Conservation (phyloP, 108 stramenopile genomes). For the Cyclotella choctawhatcheeana region DNA sequence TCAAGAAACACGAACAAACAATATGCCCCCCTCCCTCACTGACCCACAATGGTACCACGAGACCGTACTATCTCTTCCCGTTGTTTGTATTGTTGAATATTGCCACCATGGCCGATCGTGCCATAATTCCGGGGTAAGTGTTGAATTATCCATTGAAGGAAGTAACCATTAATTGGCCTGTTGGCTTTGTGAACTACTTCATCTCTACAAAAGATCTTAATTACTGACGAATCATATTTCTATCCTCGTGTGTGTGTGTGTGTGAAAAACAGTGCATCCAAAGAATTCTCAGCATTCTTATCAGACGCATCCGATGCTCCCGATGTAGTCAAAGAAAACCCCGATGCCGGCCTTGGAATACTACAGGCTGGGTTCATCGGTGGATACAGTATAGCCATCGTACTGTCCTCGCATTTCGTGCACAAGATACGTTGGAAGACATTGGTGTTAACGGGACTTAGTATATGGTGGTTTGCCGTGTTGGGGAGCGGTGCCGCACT, state of each 20-base stretch:
- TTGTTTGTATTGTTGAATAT: slow-evolving; percentile 46
- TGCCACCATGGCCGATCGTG: slow-evolving; percentile 50
- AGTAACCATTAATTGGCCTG: no score
- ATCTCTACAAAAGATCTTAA: no score
- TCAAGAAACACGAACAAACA: background rate
- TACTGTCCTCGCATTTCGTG: slow-evolving; percentile 42
- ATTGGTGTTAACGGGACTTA: slow-evolving; percentile 33
- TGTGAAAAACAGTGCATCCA: no score
- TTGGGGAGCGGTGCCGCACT: slow-evolving; percentile 40
- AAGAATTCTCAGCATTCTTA: slow-evolving; percentile 49
- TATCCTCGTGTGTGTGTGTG: no score
- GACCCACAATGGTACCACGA: slow-evolving; percentile 20
- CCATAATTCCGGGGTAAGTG: slow-evolving; percentile 57
- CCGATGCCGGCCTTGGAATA: slow-evolving; percentile 46
- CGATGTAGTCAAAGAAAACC: slow-evolving; percentile 33
- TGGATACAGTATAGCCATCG: slow-evolving; percentile 41
- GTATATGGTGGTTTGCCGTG: slow-evolving; percentile 51
- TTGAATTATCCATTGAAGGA: no score
- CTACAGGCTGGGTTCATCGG: slow-evolving; percentile 51
- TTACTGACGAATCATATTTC: no score
- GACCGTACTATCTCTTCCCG: slow-evolving; percentile 52
- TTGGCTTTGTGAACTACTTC: no score
- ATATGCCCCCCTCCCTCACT: slow-evolving; percentile 32
- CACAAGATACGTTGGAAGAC: slow-evolving; percentile 56
- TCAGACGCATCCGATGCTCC: slow-evolving; percentile 34